Conservation (phyloP, 768 basidiomycete genomes). For the Cystobasidium ongulense region DNA sequence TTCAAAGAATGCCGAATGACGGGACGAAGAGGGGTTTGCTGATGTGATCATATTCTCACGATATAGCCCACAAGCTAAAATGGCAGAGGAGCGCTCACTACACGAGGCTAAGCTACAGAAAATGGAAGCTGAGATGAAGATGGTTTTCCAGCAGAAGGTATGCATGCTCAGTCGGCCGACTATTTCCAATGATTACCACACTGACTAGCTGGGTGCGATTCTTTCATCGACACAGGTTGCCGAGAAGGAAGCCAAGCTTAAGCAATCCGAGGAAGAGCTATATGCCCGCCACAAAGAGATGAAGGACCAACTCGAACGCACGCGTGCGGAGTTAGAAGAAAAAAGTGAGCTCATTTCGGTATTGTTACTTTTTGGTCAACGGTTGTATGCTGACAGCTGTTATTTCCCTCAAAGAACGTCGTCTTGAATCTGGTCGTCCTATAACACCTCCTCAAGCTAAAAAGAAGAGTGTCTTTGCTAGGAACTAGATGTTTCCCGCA, state of each 20-base stretch:
- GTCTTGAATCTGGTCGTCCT: constrained; percentile 86
- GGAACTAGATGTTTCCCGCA: constrained; percentile 7
- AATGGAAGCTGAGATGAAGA: constrained; percentile 99
- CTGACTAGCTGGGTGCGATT: not conserved
- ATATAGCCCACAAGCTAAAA: constrained; percentile 79
- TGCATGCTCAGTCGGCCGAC: not conserved
- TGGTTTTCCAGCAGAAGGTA: constrained; percentile 97
- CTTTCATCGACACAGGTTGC: constrained; percentile 54
- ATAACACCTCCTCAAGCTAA: constrained; percentile 71
- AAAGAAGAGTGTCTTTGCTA: constrained; percentile 31
- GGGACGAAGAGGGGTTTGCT: not conserved
- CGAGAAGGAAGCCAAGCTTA: constrained; percentile 97
- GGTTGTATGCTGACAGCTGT: not conserved
- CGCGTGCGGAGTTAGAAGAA: constrained; percentile 87
- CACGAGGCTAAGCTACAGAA: constrained; percentile 97
- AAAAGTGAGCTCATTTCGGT: constrained; percentile 46
- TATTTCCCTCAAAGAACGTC: constrained; percentile 61
- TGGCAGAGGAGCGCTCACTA: constrained; percentile 89
- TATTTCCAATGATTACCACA: too few species aligned
- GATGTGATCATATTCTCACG: not conserved
- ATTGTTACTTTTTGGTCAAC: not conserved
- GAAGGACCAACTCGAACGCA: constrained; percentile 98
- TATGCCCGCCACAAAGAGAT: constrained; percentile 98
- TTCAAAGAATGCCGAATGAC: not conserved
- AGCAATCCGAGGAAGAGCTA: constrained; percentile 97